phyloP scores from a whole-genome alignment of 805 yeast species.

The Candida anglica region DNA sequence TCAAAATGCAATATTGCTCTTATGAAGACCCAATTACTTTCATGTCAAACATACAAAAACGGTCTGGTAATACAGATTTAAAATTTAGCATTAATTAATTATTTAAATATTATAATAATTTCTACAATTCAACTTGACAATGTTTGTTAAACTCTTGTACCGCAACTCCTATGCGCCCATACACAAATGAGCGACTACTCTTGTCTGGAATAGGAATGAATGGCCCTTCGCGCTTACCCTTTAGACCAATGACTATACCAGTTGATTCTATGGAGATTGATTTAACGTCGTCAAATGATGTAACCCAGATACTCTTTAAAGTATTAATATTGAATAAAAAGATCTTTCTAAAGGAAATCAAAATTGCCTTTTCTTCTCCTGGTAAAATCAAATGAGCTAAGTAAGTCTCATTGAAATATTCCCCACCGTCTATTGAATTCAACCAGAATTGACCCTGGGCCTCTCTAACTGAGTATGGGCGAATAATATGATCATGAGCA shows the following conservation, averaged over 20 bases:
- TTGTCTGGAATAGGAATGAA: slow-evolving; percentile 79
- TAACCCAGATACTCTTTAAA: slow-evolving; percentile 67
- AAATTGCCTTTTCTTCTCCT: slow-evolving; percentile 72
- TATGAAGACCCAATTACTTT: slow-evolving; percentile 26
- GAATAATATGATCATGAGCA: slow-evolving; percentile 65
- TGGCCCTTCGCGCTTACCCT: slow-evolving; percentile 44
- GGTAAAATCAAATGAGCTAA: slow-evolving; percentile 82
- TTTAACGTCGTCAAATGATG: slow-evolving; percentile 59
- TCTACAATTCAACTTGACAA: slow-evolving; percentile 46
- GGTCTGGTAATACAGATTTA: slow-evolving; percentile 35
- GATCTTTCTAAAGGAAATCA: slow-evolving; percentile 71
- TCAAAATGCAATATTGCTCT: slow-evolving; percentile 56
- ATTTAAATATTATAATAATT: slow-evolving; percentile 1
- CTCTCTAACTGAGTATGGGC: slow-evolving; percentile 73
- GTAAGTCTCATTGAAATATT: slow-evolving; percentile 66
- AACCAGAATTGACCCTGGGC: slow-evolving; percentile 95
- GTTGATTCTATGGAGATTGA: slow-evolving; percentile 73
- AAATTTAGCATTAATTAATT: too few species aligned
- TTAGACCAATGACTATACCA: slow-evolving; percentile 68
- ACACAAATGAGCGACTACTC: slow-evolving; percentile 59
- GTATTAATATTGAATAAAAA: slow-evolving; percentile 61
- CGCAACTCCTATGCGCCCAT: slow-evolving; percentile 71
- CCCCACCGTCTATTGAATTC: slow-evolving; percentile 78
- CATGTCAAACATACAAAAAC: slow-evolving; percentile 37
- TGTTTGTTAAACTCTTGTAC: slow-evolving; percentile 75